These are phyloP conservation scores for Cotoneaster glaucophyllus DNA, from an alignment of 306 rosid genomes.

Conservation along the genomic window DNA sequence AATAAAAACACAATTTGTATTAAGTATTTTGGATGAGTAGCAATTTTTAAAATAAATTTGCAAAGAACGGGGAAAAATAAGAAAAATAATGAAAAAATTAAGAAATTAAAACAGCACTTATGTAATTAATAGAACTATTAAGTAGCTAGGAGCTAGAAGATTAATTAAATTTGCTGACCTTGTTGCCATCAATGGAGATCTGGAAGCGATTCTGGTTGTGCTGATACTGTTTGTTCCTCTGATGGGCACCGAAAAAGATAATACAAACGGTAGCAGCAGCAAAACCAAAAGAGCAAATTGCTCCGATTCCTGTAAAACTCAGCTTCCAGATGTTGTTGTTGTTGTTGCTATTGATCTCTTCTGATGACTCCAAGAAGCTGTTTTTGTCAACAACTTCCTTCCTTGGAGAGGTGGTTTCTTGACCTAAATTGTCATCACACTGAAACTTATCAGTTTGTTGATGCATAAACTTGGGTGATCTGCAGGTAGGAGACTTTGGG, in stretches of 20 bases:
- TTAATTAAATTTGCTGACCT: slow-evolving; percentile 37
- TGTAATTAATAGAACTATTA: not conserved
- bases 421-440: not conserved
- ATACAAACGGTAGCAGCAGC: slow-evolving; percentile 81
- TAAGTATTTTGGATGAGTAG: not conserved
- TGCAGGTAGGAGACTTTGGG: slow-evolving; percentile 50
- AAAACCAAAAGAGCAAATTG: slow-evolving; percentile 79
- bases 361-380: slow-evolving; percentile 12
- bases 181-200: slow-evolving; percentile 60
- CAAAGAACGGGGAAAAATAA: not conserved
- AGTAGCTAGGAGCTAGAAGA: not conserved
- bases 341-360: slow-evolving; percentile 7
- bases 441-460: slow-evolving; percentile 18
- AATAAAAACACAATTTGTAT: too few relatives aligned
- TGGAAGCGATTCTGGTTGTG: slow-evolving; percentile 51
- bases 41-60: too few relatives aligned
- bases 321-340: slow-evolving; percentile 52
- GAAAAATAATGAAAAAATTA: not conserved
- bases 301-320: slow-evolving; percentile 75
- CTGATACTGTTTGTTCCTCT: slow-evolving; percentile 27
- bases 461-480: slow-evolving; percentile 3
- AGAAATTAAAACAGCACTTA: not conserved
- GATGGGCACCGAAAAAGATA: slow-evolving; percentile 49
- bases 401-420: slow-evolving; percentile 37
- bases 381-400: slow-evolving; percentile 20